A percentile compares a stretch with the other conserved stretches of the same genome.
phyloP scores from a whole-genome alignment of 148 eudicot species.

The Vaccinium macrocarpon region DNA sequence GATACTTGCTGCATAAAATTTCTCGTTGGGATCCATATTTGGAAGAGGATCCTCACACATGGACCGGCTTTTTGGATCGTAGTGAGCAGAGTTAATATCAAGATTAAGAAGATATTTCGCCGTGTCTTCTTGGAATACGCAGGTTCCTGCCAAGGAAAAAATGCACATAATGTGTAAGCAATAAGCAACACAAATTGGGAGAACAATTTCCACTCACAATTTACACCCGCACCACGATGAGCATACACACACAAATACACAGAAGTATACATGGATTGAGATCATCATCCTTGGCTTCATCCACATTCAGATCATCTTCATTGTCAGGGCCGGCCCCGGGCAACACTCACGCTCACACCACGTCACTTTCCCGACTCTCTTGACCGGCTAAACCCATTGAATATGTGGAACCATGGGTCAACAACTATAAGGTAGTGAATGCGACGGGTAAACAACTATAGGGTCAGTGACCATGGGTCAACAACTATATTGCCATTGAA shows the following conservation, averaged over 20 bases:
- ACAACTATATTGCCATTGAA: too few species aligned
- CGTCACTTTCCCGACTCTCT: too few species aligned
- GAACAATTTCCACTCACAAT: not conserved
- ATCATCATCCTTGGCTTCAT: constrained; percentile 95
- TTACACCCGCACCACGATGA: too few species aligned
- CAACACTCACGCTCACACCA: too few species aligned
- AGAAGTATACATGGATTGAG: not conserved
- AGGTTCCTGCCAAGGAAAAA: constrained; percentile 48
- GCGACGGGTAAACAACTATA: too few species aligned
- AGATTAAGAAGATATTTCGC: constrained; percentile 90
- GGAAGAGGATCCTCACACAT: constrained; percentile 99
- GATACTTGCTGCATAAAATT: constrained; percentile 67
- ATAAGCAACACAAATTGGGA: not conserved
- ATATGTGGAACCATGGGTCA: too few species aligned
- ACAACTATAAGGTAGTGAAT: too few species aligned
- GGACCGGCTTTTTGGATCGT: constrained; percentile 90
- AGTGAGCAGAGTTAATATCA: constrained; percentile 81
- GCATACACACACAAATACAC: not conserved
- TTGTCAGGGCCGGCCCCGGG: too few species aligned
- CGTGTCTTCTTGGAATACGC: constrained; percentile 88
- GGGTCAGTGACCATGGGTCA: too few species aligned
- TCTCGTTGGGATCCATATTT: constrained; percentile 85
- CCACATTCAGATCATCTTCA: constrained; percentile 77
- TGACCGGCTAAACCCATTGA: too few species aligned
- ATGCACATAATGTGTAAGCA: not conserved